Evolutionary conservation across 2,329 filamentous ascomycete genomes (phyloP), one percentile per base, ranked within the genome.

Genomic region (Bipolaris oryzae): DNA sequence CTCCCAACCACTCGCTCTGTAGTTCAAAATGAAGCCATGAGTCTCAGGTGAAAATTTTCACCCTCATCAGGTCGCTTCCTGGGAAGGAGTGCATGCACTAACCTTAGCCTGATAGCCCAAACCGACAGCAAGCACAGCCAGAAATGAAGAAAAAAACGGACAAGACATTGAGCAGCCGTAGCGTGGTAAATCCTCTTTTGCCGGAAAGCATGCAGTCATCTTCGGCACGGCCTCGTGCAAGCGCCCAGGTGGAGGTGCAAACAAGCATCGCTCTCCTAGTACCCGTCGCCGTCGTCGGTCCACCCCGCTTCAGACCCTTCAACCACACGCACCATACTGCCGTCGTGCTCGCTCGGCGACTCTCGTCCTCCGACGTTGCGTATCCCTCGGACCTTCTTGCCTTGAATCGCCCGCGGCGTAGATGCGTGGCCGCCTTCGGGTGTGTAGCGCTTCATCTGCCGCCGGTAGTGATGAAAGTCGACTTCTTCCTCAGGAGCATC

Each of bases 381-480:
- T 37, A 83, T 81, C 21, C 79, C 78, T 49, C 72, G 61, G 44
- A 75, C 55, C 58, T 73, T 74, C 65, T 76, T 77, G 63, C 74
- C 74, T 35, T 74, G 67, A 5, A 74, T 58, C 1, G 67, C 59
- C 37, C 72, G 68, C 13, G 73, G 74, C 11, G 70, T 74, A 1
- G 69, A 68, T 13, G 67, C 68, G 55, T 76, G 72, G 18, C 72
- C 73, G 21, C 73, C 70, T 48, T 76, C 72, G 23, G 74, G 76
- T 28, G 75, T 76, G 43, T 85, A 81, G 43, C 89, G 84, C 78
- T 92, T 93, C 64, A 83, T 83, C 34, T 86, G 84, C 59, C 88
- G 85, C 51, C 89, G 85, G 62, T 90, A 89, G 70, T 91, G 91
- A 76, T 96, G 96, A 9, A 86, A 83, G 58, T 95, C 91, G 3